Percentiles rank a stretch among this genome's conserved stretches.
Conservation (phyloP, 257 asterid genomes). For the Scutellaria barbata region DNA sequence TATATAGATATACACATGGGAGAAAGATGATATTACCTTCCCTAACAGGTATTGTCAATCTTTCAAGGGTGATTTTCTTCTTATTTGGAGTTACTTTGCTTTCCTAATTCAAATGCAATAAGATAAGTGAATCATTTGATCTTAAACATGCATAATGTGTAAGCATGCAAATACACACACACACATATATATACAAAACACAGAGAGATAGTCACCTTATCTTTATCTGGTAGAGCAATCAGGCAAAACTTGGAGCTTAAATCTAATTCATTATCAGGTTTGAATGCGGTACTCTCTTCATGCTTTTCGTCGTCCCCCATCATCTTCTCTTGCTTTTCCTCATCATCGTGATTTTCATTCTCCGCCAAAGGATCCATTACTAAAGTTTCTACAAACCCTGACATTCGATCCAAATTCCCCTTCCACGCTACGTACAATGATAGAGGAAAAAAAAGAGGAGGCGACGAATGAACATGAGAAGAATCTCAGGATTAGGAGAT, state of each 20-base stretch:
- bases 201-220: slow-evolving; percentile 16
- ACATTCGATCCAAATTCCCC: slow-evolving; percentile 15
- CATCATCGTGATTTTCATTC: slow-evolving; percentile 25
- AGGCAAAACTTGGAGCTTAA: slow-evolving; percentile 17
- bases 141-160: too few species aligned
- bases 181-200: background rate
- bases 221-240: slow-evolving; percentile 16
- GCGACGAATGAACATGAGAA: background rate
- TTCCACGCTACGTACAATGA: background rate
- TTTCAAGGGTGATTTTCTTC: slow-evolving; percentile 39
- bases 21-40: slow-evolving; percentile 31
- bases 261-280: slow-evolving; percentile 5
- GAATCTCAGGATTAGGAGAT: background rate
- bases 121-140: background rate
- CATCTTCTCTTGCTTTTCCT: slow-evolving; percentile 7
- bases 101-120: slow-evolving; percentile 22
- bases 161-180: background rate
- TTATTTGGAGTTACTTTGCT: slow-evolving; percentile 23
- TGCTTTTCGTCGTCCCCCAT: background rate
- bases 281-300: background rate
- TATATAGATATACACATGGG: too few species aligned
- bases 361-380: slow-evolving; percentile 11
- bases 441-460: background rate
- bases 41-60: slow-evolving; percentile 17
- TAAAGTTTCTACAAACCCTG: slow-evolving; percentile 36